Evolutionary conservation across 768 basidiomycete genomes (phyloP).

Genomic region (Pleurotus tuoliensis): DNA sequence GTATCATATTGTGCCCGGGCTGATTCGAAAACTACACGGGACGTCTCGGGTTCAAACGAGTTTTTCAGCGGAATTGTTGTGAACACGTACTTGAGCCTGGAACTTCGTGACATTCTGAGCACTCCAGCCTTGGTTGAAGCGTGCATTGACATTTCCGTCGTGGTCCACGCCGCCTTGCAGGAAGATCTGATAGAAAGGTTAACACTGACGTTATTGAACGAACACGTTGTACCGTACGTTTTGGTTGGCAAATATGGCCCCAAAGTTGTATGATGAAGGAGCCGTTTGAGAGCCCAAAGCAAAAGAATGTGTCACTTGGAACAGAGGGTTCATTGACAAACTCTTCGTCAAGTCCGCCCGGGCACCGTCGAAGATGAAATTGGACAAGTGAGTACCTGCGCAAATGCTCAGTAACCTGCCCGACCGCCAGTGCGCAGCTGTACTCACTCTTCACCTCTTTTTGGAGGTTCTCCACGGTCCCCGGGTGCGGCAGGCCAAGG

Average conservation of each 20-base stretch:
- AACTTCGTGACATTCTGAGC: constrained; percentile 74
- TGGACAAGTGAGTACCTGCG: constrained; percentile 84
- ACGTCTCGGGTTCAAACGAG: not conserved
- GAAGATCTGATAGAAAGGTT: constrained; percentile 57
- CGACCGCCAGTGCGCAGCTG: not conserved
- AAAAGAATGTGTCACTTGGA: constrained; percentile 98
- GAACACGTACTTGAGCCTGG: constrained; percentile 72
- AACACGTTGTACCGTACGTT: constrained; percentile 41
- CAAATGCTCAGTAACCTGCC: constrained; percentile 5
- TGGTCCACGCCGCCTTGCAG: constrained; percentile 93
- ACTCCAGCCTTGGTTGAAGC: constrained; percentile 89
- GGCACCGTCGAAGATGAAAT: constrained; percentile 96
- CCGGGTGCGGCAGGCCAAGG: constrained; percentile 86
- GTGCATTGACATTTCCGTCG: constrained; percentile 84
- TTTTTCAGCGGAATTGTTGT: not conserved
- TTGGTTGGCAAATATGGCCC: constrained; percentile 85
- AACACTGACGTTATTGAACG: constrained; percentile 18
- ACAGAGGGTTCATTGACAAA: constrained; percentile 89
- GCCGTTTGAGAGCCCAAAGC: constrained; percentile 81
- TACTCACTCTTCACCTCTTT: constrained; percentile 87
- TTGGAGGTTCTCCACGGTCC: constrained; percentile 86
- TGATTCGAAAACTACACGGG: constrained; percentile 64
- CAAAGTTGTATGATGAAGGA: constrained; percentile 90
- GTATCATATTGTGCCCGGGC: constrained; percentile 84
- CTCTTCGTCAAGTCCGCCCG: constrained; percentile 94